Conservation (phyloP, 2,329 filamentous ascomycete species). For the Colletotrichum limetticola region DNA sequence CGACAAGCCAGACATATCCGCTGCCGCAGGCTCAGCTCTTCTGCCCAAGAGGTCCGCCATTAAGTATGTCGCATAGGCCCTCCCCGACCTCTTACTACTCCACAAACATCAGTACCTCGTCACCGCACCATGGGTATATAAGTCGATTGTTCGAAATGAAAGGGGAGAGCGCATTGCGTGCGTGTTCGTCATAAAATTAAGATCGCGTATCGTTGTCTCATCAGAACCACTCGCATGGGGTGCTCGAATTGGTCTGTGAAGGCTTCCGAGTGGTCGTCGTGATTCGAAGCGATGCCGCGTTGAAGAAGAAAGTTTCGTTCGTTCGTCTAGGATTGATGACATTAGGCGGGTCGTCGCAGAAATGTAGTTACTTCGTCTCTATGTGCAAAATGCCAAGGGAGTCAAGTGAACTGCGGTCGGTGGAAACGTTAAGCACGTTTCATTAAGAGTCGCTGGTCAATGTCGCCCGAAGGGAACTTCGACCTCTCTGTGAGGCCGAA, state of each 20-base stretch:
- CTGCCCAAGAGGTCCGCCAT: constrained; percentile 32
- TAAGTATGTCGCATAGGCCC: constrained; percentile 38
- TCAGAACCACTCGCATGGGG: constrained; percentile 16
- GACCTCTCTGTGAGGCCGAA: constrained; percentile 11
- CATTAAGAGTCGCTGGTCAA: constrained; percentile 7
- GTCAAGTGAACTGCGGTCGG: constrained; percentile 23
- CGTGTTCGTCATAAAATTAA: constrained; percentile 41
- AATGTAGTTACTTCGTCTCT: constrained; percentile 43
- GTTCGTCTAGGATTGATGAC: constrained; percentile 44
- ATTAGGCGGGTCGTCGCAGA: constrained; percentile 48
- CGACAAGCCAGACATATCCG: not conserved
- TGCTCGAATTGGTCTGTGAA: constrained; percentile 12
- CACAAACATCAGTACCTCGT: constrained; percentile 43
- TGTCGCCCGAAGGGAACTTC: not conserved
- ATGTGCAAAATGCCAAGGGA: constrained; percentile 40
- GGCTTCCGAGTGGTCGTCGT: constrained; percentile 19
- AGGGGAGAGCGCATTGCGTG: constrained; percentile 42
- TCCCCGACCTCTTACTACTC: constrained; percentile 42
- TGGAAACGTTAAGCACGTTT: constrained; percentile 19
- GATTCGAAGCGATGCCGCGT: constrained; percentile 37
- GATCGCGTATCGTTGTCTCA: constrained; percentile 39
- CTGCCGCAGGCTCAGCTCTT: not conserved
- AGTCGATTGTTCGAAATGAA: constrained; percentile 49
- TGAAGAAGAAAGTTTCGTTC: constrained; percentile 41
- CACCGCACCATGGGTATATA: constrained; percentile 51